Evolutionary conservation across 495 filamentous ascomycete genomes (phyloP), one percentile per base, ranked within the genome.

Genomic region (Barbatosphaeria neglecta): DNA sequence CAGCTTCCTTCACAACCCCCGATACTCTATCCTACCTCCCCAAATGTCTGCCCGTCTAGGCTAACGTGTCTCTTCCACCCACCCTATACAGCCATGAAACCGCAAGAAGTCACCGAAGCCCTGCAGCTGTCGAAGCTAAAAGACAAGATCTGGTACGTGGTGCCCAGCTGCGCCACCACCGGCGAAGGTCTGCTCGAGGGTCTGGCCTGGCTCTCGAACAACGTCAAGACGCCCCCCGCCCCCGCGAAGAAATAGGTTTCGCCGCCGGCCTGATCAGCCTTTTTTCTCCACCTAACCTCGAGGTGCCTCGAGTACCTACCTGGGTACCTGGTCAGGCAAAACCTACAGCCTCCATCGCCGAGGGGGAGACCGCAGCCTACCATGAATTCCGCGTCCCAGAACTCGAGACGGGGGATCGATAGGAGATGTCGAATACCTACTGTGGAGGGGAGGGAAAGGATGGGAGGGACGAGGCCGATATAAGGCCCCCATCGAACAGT

Each of bases 111-210:
- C 51, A 92, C 83, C 51, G 82, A 94, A 48, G 76, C 76, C 44
- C 81, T 98, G 28, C 77, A 93, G 62, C 77, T 98, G 43, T 80
- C 78, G 51, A 81, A 84, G 61, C 74, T 96, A 43, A 93, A 86
- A 61, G 85, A 95, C 57, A 90, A 89, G 71, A 77, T 87, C 56
- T 98, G 90, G 90, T 92, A 87, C 66, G 93, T 97, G 41, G 86
- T 90, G 59, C 93, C 93, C 28, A 94, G 88, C 68, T 89, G 90
- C 56, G 92, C 92, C 39, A 95, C 87, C 28, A 87, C 86, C 20
- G 90, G 90, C 24, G 92, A 92, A 53, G 93, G 92, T 56, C 80
- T 98, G 50, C 84, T 93, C 52, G 90, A 97, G 69, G 92, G 93
- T 37, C 70, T 98, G 61, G 82, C 79, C 25, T 95, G 89, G 89